A percentile compares a stretch with the other conserved stretches of the same genome.
These are phyloP conservation scores for Saturnispora saitoi DNA, from an alignment of 805 yeast species.

Conservation along the genomic window DNA sequence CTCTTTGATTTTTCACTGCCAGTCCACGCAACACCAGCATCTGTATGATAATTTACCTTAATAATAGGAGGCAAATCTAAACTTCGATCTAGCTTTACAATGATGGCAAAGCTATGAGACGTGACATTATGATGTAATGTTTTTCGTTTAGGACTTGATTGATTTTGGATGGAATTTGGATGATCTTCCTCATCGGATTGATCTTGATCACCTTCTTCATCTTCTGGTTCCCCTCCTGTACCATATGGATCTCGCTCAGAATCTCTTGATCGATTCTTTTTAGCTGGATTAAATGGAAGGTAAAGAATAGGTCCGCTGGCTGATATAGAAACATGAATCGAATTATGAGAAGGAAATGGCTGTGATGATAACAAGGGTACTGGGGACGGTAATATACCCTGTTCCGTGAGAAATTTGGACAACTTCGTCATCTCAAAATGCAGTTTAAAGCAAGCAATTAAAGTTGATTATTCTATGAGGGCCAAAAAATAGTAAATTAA, in stretches of 20 bases:
- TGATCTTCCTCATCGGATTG: slow-evolving; percentile 12
- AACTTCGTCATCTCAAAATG: slow-evolving; percentile 1
- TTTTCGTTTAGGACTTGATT: background rate
- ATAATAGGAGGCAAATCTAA: slow-evolving; percentile 30
- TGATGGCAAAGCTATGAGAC: slow-evolving; percentile 44
- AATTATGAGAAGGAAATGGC: background rate
- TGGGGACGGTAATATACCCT: slow-evolving; percentile 4
- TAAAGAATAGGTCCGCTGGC: slow-evolving; percentile 27
- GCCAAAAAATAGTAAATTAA: background rate
- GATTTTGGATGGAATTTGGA: background rate
- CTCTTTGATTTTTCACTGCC: slow-evolving; percentile 35
- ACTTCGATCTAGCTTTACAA: slow-evolving; percentile 37
- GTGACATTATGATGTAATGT: slow-evolving; percentile 22
- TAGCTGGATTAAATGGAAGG: slow-evolving; percentile 28
- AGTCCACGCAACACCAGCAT: slow-evolving; percentile 40
- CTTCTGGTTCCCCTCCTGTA: slow-evolving; percentile 10
- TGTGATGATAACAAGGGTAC: background rate
- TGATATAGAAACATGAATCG: slow-evolving; percentile 3
- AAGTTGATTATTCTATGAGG: background rate
- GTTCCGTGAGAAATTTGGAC: slow-evolving; percentile 4
- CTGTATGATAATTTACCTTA: slow-evolving; percentile 35
- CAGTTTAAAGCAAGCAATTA: background rate
- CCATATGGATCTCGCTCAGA: slow-evolving; percentile 14
- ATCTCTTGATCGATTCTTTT: slow-evolving; percentile 14
- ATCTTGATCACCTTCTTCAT: slow-evolving; percentile 19